Percentiles rank a stretch among this genome's conserved stretches.
Evolutionary conservation across 768 basidiomycete species (phyloP).

Genomic region (Leccinum aurantiacum): DNA sequence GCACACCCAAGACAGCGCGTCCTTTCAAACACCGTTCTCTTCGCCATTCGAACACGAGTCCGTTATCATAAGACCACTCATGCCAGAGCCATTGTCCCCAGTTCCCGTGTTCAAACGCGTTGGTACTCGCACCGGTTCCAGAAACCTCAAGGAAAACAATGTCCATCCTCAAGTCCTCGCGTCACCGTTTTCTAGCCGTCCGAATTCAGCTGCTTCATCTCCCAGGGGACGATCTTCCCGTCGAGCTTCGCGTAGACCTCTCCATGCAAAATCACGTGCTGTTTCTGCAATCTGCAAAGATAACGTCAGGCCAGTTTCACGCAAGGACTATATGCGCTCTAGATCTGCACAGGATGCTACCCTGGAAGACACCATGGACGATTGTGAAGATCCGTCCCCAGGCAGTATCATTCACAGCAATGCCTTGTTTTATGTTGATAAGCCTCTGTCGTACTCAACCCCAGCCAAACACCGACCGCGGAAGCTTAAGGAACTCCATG

Average conservation of each 20-base stretch:
- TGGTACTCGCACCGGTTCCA: constrained; percentile 40
- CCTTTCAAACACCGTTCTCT: constrained; percentile 26
- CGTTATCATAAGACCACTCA: constrained; percentile 18
- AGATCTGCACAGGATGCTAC: constrained; percentile 11
- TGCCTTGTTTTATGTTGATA: constrained; percentile 20
- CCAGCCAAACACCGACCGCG: constrained; percentile 15
- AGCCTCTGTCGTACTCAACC: constrained; percentile 30
- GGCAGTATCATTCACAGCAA: constrained; percentile 4
- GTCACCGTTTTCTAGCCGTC: constrained; percentile 49
- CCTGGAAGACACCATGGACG: constrained; percentile 1
- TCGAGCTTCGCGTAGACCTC: constrained; percentile 18
- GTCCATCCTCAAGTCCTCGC: constrained; percentile 31
- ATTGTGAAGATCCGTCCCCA: constrained; percentile 1
- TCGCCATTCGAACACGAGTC: constrained; percentile 25
- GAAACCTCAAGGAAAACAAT: constrained; percentile 42
- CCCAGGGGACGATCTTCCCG: constrained; percentile 25
- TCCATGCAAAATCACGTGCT: constrained; percentile 39
- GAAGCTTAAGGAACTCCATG: not conserved
- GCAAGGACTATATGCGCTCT: constrained; percentile 30
- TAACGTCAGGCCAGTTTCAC: constrained; percentile 13
- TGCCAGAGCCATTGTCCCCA: constrained; percentile 42
- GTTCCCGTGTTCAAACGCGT: constrained; percentile 38
- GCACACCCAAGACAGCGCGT: constrained; percentile 15
- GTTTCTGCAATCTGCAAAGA: constrained; percentile 34
- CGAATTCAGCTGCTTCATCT: constrained; percentile 40